Evolutionary conservation across 768 basidiomycete species (phyloP), one percentile per base, ranked within the genome.

Genomic region (Solioccasus polychromus): DNA sequence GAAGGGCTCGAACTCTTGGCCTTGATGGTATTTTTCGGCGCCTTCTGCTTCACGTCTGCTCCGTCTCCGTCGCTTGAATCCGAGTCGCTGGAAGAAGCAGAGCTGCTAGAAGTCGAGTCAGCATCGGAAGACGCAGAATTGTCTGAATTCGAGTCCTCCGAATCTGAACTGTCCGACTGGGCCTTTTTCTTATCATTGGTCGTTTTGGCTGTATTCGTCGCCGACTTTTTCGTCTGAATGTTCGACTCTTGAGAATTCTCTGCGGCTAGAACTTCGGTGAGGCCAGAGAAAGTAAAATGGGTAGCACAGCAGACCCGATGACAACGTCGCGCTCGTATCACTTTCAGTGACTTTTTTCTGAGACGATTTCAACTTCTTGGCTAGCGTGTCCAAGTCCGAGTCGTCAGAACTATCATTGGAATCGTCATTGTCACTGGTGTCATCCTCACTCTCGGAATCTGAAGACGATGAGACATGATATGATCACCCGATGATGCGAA

Each of bases 301-400:
- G 24, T 30, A 23, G 17, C 4, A 6, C n/a, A 39, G 6, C 54
- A 15, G 44, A 63, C 63, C 59, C 48, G 71, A 71, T 19, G 70
- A 67, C 37, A 74, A 53, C 8, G 72, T 76, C 20, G 41, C 61
- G 50, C 72, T 75, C 3, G 72, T 69, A 38, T 69, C 71, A 39
- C 69, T 66, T 18, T 61, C 59, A 4, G 17, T 36, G 14, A 30
- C 20, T 35, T 53, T 58, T 18, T 9, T 25, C 10, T 48, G 50
- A n/a, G n/a, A n/a, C n/a, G n/a, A n/a, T n/a, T n/a, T n/a, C 18
- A 15, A 18, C 37, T 42, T 31, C 32, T 48, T 47, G 40, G 23
- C 24, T 22, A n/a, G 23, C 11, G 26, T 19, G 12, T 6, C 43
- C 20, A 45, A 24, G n/a, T 47, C 35, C 25, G 38, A 50, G 3